Conservation (phyloP, 1,284 basidiomycete species). For the Austroboletus novae-zelandiae region DNA sequence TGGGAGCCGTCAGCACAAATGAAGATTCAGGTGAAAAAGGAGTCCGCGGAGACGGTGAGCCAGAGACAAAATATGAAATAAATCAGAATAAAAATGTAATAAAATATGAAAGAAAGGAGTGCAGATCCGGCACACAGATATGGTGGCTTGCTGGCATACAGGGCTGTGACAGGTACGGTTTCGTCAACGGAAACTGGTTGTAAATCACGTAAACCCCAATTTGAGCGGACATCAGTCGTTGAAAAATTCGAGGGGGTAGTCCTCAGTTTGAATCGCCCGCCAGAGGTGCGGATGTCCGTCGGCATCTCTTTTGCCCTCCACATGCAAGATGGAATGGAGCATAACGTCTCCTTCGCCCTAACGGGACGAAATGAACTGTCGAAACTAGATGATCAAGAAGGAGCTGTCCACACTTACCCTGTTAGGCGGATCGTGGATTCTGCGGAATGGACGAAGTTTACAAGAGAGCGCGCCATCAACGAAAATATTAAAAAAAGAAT, state of each 20-base stretch:
- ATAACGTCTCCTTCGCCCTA: slow-evolving; percentile 63
- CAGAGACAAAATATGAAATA: neutral
- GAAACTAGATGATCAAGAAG: slow-evolving; percentile 5
- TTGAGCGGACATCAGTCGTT: slow-evolving; percentile 34
- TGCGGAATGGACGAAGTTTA: slow-evolving; percentile 22
- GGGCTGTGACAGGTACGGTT: slow-evolving; percentile 18
- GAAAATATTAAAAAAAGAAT: slow-evolving; percentile 3
- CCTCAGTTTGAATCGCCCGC: slow-evolving; percentile 59
- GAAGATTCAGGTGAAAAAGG: neutral
- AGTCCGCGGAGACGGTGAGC: slow-evolving; percentile 9
- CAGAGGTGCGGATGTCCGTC: slow-evolving; percentile 56
- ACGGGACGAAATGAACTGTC: slow-evolving; percentile 10
- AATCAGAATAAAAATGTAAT: neutral
- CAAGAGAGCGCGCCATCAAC: slow-evolving; percentile 1
- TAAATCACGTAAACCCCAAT: neutral
- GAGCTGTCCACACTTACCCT: slow-evolving; percentile 41
- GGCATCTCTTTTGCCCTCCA: slow-evolving; percentile 54
- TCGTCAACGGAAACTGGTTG: slow-evolving; percentile 8
- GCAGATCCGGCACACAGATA: slow-evolving; percentile 5
- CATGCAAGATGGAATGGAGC: slow-evolving; percentile 68
- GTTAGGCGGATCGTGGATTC: slow-evolving; percentile 74
- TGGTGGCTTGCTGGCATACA: slow-evolving; percentile 8
- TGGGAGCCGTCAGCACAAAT: slow-evolving; percentile 7
- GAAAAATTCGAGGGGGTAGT: slow-evolving; percentile 68
- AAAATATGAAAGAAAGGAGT: neutral